Evolutionary conservation across 2,329 filamentous ascomycete genomes (phyloP), one percentile per base, ranked within the genome.

Genomic region (Aspergillus sp.): DNA sequence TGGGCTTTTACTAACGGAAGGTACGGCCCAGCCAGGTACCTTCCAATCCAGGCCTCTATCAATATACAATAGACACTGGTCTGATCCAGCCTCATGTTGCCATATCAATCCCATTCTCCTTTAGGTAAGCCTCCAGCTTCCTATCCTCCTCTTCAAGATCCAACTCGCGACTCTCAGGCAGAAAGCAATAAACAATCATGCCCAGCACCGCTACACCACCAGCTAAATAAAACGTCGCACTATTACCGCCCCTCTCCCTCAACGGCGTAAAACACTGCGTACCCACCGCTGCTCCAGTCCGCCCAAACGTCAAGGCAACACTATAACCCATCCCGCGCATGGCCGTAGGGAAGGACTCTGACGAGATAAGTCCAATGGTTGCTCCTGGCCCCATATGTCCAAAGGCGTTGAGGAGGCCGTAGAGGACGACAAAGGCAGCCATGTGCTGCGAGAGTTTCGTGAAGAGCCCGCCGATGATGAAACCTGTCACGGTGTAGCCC

Each of bases 351-450:
- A 70, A 75, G 4, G 62, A 61, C 54, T 75, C 73, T 0, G 65
- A 66, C 2, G 66, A 70, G 23, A 73, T 71, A 5, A 75, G 45
- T 0, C 71, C 70, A 33, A 73, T 73, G 0, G 69, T 73, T 0
- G 69, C 68, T 0, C 73, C 72, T 0, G 72, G 73, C 0, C 72
- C 73, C 68, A 74, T 68, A 25, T 76, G 68, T 0, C 73, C 72
- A 19, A 70, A 66, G 0, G 65, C 66, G 40, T 73, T 70, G 6
- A 74, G 45, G 3, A 73, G 52, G 1, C 70, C 71, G 45, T 74
- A 74, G 3, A 75, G 54, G 0, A 75, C 69, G 9, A 74, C 70
- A 56, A 75, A 75, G 0, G 67, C 66, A 0, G 70, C 63, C 46
- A 75, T 68, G 9, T 70, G 61, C 9, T 63, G 31, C 0, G 70